Percentiles rank a stretch among this genome's conserved stretches.
phyloP scores from a whole-genome alignment of 2,329 filamentous ascomycete species.

The Botrytis elliptica region DNA sequence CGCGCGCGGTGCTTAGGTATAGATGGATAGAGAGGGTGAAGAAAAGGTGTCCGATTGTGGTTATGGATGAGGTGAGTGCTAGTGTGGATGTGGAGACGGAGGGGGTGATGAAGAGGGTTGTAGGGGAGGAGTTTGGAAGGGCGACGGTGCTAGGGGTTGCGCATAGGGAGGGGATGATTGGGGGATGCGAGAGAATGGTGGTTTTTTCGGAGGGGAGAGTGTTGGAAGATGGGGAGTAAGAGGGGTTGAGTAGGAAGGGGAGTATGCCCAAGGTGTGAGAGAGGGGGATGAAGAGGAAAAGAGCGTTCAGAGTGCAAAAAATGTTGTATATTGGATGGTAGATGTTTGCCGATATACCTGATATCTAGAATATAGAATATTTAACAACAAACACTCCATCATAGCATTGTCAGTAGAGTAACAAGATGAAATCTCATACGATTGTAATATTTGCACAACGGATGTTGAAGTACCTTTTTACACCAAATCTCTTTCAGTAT shows the following conservation, averaged over 20 bases:
- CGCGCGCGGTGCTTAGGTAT: constrained; percentile 44
- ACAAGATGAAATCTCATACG: neutral
- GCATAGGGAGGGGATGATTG: constrained; percentile 89
- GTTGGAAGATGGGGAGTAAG: constrained; percentile 81
- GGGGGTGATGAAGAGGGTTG: constrained; percentile 88
- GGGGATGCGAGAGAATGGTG: constrained; percentile 95
- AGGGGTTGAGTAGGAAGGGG: constrained; percentile 42
- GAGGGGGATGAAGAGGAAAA: neutral
- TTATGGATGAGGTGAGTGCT: constrained; percentile 38
- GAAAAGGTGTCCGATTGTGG: constrained; percentile 36
- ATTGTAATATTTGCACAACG: too few relatives aligned
- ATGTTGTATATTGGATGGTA: too few relatives aligned
- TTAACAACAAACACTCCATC: neutral
- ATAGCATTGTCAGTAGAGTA: neutral
- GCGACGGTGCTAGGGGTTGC: constrained; percentile 93
- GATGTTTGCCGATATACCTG: neutral
- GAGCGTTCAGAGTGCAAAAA: neutral
- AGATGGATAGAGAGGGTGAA: neutral
- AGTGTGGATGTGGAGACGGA: constrained; percentile 39
- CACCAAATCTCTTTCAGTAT: too few relatives aligned
- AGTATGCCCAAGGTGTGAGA: neutral
- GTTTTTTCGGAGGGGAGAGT: constrained; percentile 37
- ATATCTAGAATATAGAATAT: neutral
- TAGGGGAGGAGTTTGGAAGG: constrained; percentile 68
- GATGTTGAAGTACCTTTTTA: too few relatives aligned